Conservation (phyloP, 345 rosid species). For the Citropsis articulata region DNA sequence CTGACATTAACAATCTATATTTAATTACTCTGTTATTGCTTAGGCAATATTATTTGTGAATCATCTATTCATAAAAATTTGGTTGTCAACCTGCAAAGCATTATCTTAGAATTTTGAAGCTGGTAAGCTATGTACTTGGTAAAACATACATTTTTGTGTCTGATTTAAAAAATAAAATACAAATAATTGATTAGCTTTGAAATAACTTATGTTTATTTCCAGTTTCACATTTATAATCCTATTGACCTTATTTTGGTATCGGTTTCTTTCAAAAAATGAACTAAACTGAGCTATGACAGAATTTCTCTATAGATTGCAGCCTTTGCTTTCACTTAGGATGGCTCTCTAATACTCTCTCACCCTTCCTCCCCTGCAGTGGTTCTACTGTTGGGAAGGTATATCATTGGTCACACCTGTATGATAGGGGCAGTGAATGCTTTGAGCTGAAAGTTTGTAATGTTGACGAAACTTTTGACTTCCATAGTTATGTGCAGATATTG, state of each 20-base stretch:
- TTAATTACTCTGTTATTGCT: not conserved
- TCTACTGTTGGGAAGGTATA: not conserved
- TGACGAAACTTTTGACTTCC: slow-evolving; percentile 6
- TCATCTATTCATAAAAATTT: not conserved
- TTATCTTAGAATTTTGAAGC: too few relatives aligned
- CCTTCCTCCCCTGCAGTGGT: not conserved
- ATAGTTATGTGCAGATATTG: slow-evolving; percentile 53
- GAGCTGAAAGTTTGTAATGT: slow-evolving; percentile 5
- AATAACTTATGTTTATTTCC: not conserved
- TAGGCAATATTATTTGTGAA: not conserved
- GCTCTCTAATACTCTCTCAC: not conserved
- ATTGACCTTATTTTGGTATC: not conserved
- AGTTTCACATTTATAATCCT: not conserved
- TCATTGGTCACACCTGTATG: not conserved
- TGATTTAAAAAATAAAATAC: not conserved
- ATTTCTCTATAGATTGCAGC: not conserved
- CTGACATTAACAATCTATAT: not conserved
- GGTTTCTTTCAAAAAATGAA: not conserved
- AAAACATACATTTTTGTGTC: not conserved
- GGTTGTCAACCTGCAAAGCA: not conserved
- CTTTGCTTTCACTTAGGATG: not conserved
- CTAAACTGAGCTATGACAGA: not conserved
- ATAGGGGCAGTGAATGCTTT: not conserved
- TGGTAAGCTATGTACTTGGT: not conserved
- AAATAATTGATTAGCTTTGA: not conserved